A percentile compares a stretch with the other conserved stretches of the same genome.
Conservation (phyloP, 306 rosid species). For the Vachellia pachyceras region DNA sequence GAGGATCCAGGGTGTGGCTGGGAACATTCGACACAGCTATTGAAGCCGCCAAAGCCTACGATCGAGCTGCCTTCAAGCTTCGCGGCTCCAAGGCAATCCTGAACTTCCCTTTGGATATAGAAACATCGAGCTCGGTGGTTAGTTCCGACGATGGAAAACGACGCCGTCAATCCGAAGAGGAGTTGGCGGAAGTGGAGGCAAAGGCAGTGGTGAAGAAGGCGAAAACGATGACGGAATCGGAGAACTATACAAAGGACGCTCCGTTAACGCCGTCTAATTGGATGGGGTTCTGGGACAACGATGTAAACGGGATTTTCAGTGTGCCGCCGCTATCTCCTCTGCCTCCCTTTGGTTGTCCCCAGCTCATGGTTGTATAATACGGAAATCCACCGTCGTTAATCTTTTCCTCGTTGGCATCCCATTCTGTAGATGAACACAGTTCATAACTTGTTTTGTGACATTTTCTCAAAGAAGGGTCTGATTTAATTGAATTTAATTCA, state of each 20-base stretch:
- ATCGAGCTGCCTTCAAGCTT: conserved; percentile 76
- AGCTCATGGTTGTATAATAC: conserved; percentile 59
- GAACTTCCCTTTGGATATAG: conserved; percentile 74
- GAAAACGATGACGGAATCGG: conserved; percentile 39
- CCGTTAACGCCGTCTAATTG: conserved; percentile 90
- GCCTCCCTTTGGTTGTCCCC: conserved; percentile 61
- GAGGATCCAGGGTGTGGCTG: conserved; percentile 83
- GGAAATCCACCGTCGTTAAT: neutral
- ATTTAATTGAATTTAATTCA: conserved; percentile 10
- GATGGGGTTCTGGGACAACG: conserved; percentile 69
- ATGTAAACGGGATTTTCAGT: conserved; percentile 60
- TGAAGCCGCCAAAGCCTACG: conserved; percentile 89
- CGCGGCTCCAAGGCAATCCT: conserved; percentile 91
- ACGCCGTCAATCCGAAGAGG: conserved; percentile 44
- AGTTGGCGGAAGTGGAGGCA: conserved; percentile 34
- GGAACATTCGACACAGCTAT: conserved; percentile 85
- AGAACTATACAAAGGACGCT: conserved; percentile 37
- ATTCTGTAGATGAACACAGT: neutral
- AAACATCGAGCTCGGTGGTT: neutral
- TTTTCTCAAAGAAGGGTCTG: neutral
- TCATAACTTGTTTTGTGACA: neutral
- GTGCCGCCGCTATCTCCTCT: conserved; percentile 83
- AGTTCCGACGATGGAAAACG: conserved; percentile 47
- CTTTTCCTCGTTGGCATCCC: neutral
- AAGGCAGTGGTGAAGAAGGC: conserved; percentile 57